Conservation (phyloP, 73 alveolate genomes). For the Paraurostyla sp. region DNA sequence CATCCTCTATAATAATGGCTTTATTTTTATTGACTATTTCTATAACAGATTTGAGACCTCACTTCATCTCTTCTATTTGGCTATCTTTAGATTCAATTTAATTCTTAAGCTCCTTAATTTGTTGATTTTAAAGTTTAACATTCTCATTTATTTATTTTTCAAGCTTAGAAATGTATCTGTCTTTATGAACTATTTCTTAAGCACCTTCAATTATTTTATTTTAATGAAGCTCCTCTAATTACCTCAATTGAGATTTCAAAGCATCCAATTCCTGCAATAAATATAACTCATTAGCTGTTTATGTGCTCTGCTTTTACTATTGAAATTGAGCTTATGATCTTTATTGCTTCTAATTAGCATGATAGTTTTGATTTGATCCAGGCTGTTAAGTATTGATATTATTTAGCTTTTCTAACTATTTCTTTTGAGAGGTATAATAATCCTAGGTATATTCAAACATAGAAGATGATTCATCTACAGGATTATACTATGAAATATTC, state of each 20-base stretch:
- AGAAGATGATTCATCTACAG: slow-evolving; percentile 27
- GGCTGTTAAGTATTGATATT: neutral
- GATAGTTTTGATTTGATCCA: neutral
- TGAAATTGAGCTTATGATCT: neutral
- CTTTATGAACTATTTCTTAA: neutral
- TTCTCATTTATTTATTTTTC: slow-evolving; percentile 9
- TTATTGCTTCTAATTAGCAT: neutral
- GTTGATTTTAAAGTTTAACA: neutral
- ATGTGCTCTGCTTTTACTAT: neutral
- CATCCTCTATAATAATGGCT: slow-evolving; percentile 5
- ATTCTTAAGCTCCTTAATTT: neutral
- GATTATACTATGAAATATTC: slow-evolving; percentile 10
- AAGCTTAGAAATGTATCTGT: slow-evolving; percentile 13
- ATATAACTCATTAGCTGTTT: no score
- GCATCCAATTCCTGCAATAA: neutral
- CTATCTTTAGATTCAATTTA: neutral
- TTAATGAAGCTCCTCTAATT: slow-evolving; percentile 27
- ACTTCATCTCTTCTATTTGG: neutral
- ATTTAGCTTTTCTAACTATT: neutral
- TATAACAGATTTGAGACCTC: neutral
- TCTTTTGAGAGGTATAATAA: slow-evolving; percentile 21
- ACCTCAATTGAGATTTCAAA: neutral
- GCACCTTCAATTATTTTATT: neutral
- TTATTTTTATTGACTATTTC: neutral
- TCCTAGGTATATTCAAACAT: slow-evolving; percentile 29